phyloP scores from a whole-genome alignment of 176 grass and related monocot genomes.

The Oryza glumipatula region DNA sequence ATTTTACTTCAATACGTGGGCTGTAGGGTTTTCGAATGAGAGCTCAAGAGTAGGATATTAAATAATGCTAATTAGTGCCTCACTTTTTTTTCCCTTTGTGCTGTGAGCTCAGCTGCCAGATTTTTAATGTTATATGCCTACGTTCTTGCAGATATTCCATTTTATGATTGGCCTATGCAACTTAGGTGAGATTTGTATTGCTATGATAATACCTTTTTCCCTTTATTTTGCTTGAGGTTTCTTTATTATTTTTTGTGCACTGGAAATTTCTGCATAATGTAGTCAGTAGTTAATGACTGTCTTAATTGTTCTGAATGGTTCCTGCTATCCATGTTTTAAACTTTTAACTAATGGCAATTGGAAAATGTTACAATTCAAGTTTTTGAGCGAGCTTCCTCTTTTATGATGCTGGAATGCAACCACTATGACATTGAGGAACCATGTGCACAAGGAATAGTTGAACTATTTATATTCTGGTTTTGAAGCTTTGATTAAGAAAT shows the following conservation, averaged over 20 bases:
- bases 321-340: slow-evolving; percentile 13
- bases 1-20: slow-evolving; percentile 35
- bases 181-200: slow-evolving; percentile 69
- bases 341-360: slow-evolving; percentile 1
- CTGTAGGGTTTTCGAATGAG: not conserved
- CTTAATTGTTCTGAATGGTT: slow-evolving; percentile 19
- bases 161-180: slow-evolving; percentile 94
- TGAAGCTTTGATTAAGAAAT: not conserved
- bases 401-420: slow-evolving; percentile 6
- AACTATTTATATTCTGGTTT: not conserved
- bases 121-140: slow-evolving; percentile 47
- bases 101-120: slow-evolving; percentile 34
- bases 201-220: slow-evolving; percentile 11
- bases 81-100: slow-evolving; percentile 36
- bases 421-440: slow-evolving; percentile 3
- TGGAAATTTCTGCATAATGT: slow-evolving; percentile 29
- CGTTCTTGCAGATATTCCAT: slow-evolving; percentile 97
- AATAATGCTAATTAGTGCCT: slow-evolving; percentile 6
- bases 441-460: not conserved
- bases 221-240: not conserved
- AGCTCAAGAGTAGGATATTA: slow-evolving; percentile 17
- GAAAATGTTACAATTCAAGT: slow-evolving; percentile 2
- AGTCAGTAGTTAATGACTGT: slow-evolving; percentile 24
- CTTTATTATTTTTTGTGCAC: not conserved
- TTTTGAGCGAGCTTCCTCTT: not conserved